phyloP scores from a whole-genome alignment of 352 stramenopile genomes.

The Pythium periplocum region DNA sequence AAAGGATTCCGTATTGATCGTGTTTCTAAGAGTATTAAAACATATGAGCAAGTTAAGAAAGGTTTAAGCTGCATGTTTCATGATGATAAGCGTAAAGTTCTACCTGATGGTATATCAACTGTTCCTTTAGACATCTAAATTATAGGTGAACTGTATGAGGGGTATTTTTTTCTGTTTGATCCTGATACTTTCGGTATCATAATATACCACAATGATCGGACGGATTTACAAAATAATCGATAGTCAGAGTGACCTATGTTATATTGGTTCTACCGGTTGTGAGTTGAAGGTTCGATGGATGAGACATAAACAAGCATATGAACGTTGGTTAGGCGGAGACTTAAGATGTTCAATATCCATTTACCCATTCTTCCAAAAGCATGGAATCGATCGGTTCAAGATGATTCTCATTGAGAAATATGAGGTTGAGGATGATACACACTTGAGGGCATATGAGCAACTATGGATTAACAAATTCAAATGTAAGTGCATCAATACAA shows the following conservation, averaged over 20 bases:
- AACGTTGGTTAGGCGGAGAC: too few relatives aligned
- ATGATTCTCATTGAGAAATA: conserved; percentile 7
- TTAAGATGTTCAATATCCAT: background rate
- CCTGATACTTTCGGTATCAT: background rate
- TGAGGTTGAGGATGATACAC: conserved; percentile 1
- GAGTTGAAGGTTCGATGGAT: too few relatives aligned
- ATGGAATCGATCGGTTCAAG: conserved; percentile 8
- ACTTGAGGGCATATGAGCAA: conserved; percentile 3
- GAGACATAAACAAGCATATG: too few relatives aligned
- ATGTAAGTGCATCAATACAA: background rate
- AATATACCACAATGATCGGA: background rate
- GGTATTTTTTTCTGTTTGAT: too few relatives aligned
- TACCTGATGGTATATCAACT: conserved; percentile 20
- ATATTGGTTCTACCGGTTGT: too few relatives aligned
- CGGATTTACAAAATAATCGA: background rate
- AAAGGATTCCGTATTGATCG: conserved; percentile 22
- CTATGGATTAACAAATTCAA: conserved; percentile 11
- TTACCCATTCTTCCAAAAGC: conserved; percentile 5
- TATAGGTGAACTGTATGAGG: too few relatives aligned
- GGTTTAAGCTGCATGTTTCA: conserved; percentile 20
- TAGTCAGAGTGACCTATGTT: background rate
- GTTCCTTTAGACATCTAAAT: conserved; percentile 21
- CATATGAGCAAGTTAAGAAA: conserved; percentile 21
- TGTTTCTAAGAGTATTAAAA: conserved; percentile 25
- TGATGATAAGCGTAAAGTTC: conserved; percentile 26